Percentiles rank a stretch among this genome's conserved stretches.
These are phyloP conservation scores for Acarospora socialis DNA, from an alignment of 2,329 filamentous ascomycete species.

Conservation along the genomic window DNA sequence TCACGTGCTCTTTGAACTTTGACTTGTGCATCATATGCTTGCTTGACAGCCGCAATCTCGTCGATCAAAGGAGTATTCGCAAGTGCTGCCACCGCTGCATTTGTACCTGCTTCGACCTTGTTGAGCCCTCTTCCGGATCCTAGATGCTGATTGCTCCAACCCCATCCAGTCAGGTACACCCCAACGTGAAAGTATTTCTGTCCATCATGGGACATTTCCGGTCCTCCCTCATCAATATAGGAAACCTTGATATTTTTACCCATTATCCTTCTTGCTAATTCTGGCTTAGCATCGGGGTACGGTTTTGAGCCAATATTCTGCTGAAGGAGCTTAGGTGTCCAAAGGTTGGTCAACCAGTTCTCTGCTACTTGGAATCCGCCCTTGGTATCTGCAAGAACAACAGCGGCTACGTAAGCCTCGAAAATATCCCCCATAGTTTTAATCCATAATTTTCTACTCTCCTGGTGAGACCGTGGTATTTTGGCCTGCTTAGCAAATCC, in stretches of 20 bases:
- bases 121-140: slow-evolving; percentile 31
- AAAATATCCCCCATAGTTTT: slow-evolving; percentile 81
- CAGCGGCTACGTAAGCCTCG: slow-evolving; percentile 74
- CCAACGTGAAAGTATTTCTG: slow-evolving; percentile 29
- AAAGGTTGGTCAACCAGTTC: slow-evolving; percentile 61
- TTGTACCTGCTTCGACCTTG: slow-evolving; percentile 31
- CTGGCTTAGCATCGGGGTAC: slow-evolving; percentile 33
- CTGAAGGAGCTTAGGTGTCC: slow-evolving; percentile 49
- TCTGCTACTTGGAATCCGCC: slow-evolving; percentile 48
- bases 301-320: slow-evolving; percentile 34
- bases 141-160: slow-evolving; percentile 29
- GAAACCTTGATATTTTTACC: slow-evolving; percentile 43
- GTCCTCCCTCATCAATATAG: slow-evolving; percentile 37
- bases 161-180: slow-evolving; percentile 35
- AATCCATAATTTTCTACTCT: slow-evolving; percentile 37
- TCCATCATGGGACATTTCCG: slow-evolving; percentile 22
- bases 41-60: slow-evolving; percentile 24
- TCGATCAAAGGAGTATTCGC: slow-evolving; percentile 25
- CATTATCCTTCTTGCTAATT: slow-evolving; percentile 38
- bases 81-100: slow-evolving; percentile 29
- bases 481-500: slow-evolving; percentile 51
- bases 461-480: slow-evolving; percentile 29
- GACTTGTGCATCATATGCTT: slow-evolving; percentile 14
- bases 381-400: slow-evolving; percentile 52
- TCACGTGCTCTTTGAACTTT: no score